Percentiles rank a stretch among this genome's conserved stretches.
phyloP scores from a whole-genome alignment of 306 rosid species.

The Vicia sativa region DNA sequence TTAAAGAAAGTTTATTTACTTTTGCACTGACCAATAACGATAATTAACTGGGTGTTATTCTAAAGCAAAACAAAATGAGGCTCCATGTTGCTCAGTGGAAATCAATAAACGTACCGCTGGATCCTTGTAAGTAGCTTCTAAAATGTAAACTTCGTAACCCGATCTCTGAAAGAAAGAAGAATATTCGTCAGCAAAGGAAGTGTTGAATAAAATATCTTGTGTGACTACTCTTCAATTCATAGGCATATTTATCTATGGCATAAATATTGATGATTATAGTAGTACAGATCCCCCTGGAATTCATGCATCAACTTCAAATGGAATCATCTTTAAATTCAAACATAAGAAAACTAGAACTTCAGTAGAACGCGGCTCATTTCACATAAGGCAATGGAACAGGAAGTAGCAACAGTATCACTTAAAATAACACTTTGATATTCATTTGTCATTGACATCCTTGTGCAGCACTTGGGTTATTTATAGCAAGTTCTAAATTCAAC shows the following conservation, averaged over 20 bases:
- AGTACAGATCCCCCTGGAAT: constrained; percentile 33
- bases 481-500: constrained; percentile 18
- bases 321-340: constrained; percentile 30
- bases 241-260: constrained; percentile 26
- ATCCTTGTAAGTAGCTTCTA: constrained; percentile 94
- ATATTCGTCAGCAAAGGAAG: constrained; percentile 45
- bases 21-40: constrained; percentile 15
- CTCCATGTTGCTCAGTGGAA: constrained; percentile 14
- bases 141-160: constrained; percentile 92
- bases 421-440: constrained; percentile 17
- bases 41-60: background rate
- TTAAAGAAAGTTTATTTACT: constrained; percentile 6
- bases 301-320: constrained; percentile 29
- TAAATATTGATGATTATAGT: constrained; percentile 17
- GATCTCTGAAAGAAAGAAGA: constrained; percentile 71
- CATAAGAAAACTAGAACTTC: constrained; percentile 21
- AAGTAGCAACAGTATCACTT: constrained; percentile 29
- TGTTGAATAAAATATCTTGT: constrained; percentile 30
- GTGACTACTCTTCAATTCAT: constrained; percentile 29
- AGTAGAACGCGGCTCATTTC: constrained; percentile 23
- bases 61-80: constrained; percentile 29
- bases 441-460: constrained; percentile 16
- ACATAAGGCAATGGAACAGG: constrained; percentile 24
- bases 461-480: constrained; percentile 16
- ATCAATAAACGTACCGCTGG: constrained; percentile 66